Conservation (phyloP, 2,329 filamentous ascomycete species). For the Pezicula radicicola region DNA sequence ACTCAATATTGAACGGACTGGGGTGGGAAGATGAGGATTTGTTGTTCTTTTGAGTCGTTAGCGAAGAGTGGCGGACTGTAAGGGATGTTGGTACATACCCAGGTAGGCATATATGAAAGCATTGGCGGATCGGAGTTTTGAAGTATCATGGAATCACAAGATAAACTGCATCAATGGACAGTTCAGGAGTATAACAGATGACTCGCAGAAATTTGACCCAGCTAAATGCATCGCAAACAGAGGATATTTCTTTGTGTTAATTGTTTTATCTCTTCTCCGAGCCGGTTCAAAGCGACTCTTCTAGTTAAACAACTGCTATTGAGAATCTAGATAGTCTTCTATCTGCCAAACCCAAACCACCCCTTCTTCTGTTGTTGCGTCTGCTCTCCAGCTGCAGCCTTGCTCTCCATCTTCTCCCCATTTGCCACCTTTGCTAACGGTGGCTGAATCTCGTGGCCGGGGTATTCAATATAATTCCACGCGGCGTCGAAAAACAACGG, state of each 20-base stretch:
- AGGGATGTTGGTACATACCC: background rate
- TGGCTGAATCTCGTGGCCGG: constrained; percentile 49
- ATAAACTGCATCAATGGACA: too few species aligned
- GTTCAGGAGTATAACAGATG: too few species aligned
- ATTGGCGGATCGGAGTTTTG: too few species aligned
- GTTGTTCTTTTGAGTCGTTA: constrained; percentile 64
- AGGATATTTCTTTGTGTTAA: too few species aligned
- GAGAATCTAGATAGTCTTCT: background rate
- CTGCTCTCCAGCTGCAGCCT: constrained; percentile 22
- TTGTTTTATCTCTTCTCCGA: background rate
- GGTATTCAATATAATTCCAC: constrained; percentile 97
- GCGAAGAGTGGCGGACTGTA: too few species aligned
- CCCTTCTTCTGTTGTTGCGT: constrained; percentile 59
- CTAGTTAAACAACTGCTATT: background rate
- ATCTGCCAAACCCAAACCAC: constrained; percentile 68
- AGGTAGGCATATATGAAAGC: background rate
- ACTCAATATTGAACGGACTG: constrained; percentile 51
- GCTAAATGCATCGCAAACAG: too few species aligned
- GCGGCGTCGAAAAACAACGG: constrained; percentile 94
- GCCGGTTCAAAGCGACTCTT: background rate
- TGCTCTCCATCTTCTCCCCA: constrained; percentile 11
- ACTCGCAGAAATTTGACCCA: too few species aligned
- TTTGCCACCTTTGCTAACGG: constrained; percentile 23
- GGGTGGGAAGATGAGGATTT: constrained; percentile 74
- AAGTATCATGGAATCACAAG: too few species aligned